phyloP scores from a whole-genome alignment of 1,284 basidiomycete genomes.

The Malassezia restricta region DNA sequence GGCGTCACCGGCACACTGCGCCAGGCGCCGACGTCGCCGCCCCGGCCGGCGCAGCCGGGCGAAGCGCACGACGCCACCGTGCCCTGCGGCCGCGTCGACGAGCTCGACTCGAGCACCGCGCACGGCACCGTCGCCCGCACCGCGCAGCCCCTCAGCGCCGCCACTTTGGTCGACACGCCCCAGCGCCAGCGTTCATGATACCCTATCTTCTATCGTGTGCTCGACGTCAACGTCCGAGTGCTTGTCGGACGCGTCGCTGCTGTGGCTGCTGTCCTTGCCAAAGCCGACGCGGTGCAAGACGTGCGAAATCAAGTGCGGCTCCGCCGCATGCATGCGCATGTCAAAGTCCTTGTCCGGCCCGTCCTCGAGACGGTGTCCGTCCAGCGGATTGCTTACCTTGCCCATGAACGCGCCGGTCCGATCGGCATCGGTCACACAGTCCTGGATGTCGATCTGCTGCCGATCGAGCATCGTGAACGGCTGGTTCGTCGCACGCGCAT shows the following conservation, averaged over 20 bases:
- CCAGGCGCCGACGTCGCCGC: neutral
- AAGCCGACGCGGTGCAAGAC: neutral
- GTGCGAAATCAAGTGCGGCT: neutral
- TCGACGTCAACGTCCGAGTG: neutral
- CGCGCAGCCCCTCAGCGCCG: conserved; percentile 8
- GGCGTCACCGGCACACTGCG: conserved; percentile 8
- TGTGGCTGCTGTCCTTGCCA: neutral
- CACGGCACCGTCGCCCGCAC: conserved; percentile 6
- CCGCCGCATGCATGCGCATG: neutral
- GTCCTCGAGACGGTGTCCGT: conserved; percentile 17
- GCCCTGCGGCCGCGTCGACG: conserved; percentile 16
- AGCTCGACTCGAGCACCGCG: conserved; percentile 11
- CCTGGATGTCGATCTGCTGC: conserved; percentile 20
- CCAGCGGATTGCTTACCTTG: conserved; percentile 27
- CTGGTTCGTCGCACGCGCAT: conserved; percentile 18
- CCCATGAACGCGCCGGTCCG: conserved; percentile 24
- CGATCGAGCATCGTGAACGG: conserved; percentile 27
- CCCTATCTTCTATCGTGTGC: neutral
- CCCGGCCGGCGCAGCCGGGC: neutral
- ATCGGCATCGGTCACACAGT: conserved; percentile 33
- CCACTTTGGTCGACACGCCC: conserved; percentile 1
- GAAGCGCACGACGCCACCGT: neutral
- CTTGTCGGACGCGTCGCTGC: neutral
- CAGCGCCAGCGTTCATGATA: neutral
- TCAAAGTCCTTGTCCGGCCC: neutral